Evolutionary conservation across 306 rosid species (phyloP), one percentile per base, ranked within the genome.

Genomic region (Geum urbanum): DNA sequence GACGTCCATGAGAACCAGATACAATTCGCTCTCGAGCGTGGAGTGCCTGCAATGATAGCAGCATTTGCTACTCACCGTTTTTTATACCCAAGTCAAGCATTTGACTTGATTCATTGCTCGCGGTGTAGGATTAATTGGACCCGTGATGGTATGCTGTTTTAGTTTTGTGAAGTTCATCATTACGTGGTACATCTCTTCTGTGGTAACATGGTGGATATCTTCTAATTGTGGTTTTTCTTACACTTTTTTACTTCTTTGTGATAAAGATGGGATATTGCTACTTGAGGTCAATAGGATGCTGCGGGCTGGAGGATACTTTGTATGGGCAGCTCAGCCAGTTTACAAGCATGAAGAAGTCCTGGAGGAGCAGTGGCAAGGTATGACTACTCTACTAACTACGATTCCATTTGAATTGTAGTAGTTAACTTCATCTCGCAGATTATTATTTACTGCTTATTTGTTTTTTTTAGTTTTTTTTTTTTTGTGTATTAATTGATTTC

Each of bases 241-340:
- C 56, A 51, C 70, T 55, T 40, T 32, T 6, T 69, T 27, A 47
- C 27, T 77, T 78, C 57, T 77, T 49, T 85, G 83, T 67, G 72
- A 66, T 85, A 87, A 74, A 92, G 98, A 88, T 86, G 99, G 99
- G 77, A 87, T 94, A 63, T 84, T 89, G 88, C 84, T 94, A 66
- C 92, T 91, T 76, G 99, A 94, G 86, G 89, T 91, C 51, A 78
- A 94, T 84, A 87, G 99, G 89, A 80, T 94, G 90, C 89, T 94
- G 68, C 83, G 99, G 72, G 87, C 84, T 51, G 99, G 99, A 78
- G 99, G 99, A 63, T 94, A 88, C 86, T 94, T 94, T 84, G 96
- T 85, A 59, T 94, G 99, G 99, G 99, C 98, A 50, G 98, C 98
- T 14, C 98, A 94, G 81, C 98, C 98, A 58, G 98, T 90, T 75